These are phyloP conservation scores for Primulina huaijiensis DNA, from an alignment of 257 asterid genomes.

Conservation along the genomic window DNA sequence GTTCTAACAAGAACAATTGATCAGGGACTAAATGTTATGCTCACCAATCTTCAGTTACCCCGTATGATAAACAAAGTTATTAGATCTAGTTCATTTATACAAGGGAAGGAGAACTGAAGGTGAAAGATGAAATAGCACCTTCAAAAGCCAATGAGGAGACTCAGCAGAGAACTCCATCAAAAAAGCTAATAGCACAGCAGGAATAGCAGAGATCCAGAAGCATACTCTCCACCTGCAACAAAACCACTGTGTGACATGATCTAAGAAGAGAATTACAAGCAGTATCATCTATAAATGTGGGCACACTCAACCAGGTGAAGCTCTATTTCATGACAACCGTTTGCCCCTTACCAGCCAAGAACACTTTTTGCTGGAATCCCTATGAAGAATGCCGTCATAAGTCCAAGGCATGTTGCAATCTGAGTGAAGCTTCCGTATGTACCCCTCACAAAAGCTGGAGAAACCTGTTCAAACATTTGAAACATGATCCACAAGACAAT, in stretches of 20 bases:
- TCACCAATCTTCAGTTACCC: slow-evolving; percentile 4
- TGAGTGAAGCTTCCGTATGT: slow-evolving; percentile 89
- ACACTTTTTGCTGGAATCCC: slow-evolving; percentile 82
- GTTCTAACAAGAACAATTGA: slow-evolving; percentile 12
- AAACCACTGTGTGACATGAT: slow-evolving; percentile 18
- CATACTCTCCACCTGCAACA: slow-evolving; percentile 91
- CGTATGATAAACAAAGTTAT: neutral
- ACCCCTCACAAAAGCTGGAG: slow-evolving; percentile 91
- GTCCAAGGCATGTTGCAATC: slow-evolving; percentile 88
- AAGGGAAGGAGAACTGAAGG: slow-evolving; percentile 16
- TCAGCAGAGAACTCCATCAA: slow-evolving; percentile 77
- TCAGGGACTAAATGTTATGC: neutral
- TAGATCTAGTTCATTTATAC: no score
- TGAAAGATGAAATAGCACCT: slow-evolving; percentile 44
- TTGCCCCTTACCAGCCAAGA: slow-evolving; percentile 62
- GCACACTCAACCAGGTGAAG: slow-evolving; percentile 19
- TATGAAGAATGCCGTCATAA: slow-evolving; percentile 61
- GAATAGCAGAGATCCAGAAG: slow-evolving; percentile 83
- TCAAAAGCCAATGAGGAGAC: slow-evolving; percentile 94
- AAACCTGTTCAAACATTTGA: slow-evolving; percentile 55
- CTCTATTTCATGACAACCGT: slow-evolving; percentile 17
- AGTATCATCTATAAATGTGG: neutral
- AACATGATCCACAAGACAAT: slow-evolving; percentile 20
- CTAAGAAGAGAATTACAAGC: neutral
- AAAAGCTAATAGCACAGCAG: slow-evolving; percentile 77